A percentile compares a stretch with the other conserved stretches of the same genome.
Evolutionary conservation across 2,329 filamentous ascomycete genomes (phyloP).

Genomic region (Mollisiaceae sp.): DNA sequence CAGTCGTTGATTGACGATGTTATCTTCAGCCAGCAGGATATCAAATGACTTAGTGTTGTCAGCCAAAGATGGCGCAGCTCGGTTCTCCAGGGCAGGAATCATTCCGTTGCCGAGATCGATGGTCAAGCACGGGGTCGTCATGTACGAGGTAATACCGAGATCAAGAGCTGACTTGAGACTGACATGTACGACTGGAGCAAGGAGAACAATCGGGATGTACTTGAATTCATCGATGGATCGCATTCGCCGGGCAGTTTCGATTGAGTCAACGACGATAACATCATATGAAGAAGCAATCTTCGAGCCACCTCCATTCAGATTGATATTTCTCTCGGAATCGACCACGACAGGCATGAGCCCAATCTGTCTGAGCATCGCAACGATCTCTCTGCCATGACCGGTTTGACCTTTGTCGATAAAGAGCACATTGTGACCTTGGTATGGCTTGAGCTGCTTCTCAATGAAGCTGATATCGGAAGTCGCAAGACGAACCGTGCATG

Average conservation of each 20-base stretch:
- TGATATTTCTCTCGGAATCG: conserved; percentile 73
- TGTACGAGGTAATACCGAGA: conserved; percentile 96
- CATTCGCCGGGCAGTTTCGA: conserved; percentile 84
- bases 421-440: conserved; percentile 88
- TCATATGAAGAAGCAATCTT: conserved; percentile 67
- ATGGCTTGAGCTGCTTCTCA: conserved; percentile 84
- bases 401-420: conserved; percentile 94
- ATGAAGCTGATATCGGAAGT: conserved; percentile 79
- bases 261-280: conserved; percentile 93
- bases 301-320: conserved; percentile 60
- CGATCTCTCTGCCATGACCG: conserved; percentile 75
- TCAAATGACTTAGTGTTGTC: conserved; percentile 96
- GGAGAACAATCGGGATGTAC: conserved; percentile 92
- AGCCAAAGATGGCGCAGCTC: conserved; percentile 86
- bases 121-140: conserved; percentile 93
- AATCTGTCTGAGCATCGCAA: conserved; percentile 76
- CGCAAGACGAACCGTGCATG: conserved; percentile 85
- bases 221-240: conserved; percentile 94
- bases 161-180: conserved; percentile 93
- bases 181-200: conserved; percentile 88
- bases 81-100: conserved; percentile 91
- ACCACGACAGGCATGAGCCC: conserved; percentile 84
- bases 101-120: conserved; percentile 96
- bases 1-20: conserved; percentile 93
- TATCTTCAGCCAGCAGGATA: conserved; percentile 94